Evolutionary conservation across 1,284 basidiomycete species (phyloP), one percentile per base, ranked within the genome.

Genomic region (Marasmius fiardii): DNA sequence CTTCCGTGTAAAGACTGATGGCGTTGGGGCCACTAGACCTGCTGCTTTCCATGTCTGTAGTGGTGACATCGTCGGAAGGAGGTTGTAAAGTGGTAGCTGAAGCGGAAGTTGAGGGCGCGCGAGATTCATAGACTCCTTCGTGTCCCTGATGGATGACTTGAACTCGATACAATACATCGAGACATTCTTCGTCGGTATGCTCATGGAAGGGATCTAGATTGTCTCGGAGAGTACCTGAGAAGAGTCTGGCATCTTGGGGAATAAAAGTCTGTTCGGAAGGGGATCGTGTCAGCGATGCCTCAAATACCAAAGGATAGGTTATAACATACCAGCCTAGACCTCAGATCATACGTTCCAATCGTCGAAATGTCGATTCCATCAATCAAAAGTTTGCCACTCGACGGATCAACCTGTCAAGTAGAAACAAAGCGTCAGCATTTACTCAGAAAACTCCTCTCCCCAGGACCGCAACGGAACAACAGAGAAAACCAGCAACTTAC

Each of bases 291-390:
- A 31, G 28, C 28, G 10, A 31, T 10, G 10, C 10, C 10, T 10
- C 5, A 10, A 10, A 4, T 43, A 14, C 33, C 44, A 2, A 21
- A 11, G 5, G 49, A n/a, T n/a, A n/a, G 21, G 26, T 4, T 71
- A n/a, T n/a, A n/a, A n/a, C n/a, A n/a, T 65, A 86, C 86, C 64
- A 93, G 67, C 51, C 87, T 78, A 16, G 86, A 86, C 33, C 93
- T 81, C 54, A 97, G 68, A 68, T 95, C 93, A 65, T 92, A 81
- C 21, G 96, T 74, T 1, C 94, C 94, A 59, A 98, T 95, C 4
- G 75, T 85, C 0, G 89, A 86, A 56, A 97, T 92, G 68, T 97
- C 93, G 61, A 97, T 86, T 0, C 93, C 93, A 62, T 95, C 93
- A 43, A 97, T 85, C 52, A 88, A 53, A 59, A 98, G 95, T 47